phyloP scores from a whole-genome alignment of 306 rosid genomes.

The Ormosia semicastrata region DNA sequence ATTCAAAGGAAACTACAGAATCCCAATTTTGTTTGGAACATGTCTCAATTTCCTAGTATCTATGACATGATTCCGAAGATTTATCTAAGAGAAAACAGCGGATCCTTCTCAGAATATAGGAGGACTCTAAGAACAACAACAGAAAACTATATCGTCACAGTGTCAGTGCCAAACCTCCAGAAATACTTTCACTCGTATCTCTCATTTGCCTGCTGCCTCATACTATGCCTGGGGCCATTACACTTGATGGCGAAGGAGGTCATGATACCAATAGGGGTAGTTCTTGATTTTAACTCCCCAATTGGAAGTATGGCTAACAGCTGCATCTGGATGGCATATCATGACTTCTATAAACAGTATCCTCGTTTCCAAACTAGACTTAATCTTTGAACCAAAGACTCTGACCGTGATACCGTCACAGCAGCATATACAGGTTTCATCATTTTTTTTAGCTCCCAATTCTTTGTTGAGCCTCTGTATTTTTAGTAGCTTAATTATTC shows the following conservation, averaged over 20 bases:
- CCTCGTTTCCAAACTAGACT: slow-evolving; percentile 21
- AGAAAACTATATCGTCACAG: not conserved
- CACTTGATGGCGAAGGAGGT: slow-evolving; percentile 1
- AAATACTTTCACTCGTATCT: not conserved
- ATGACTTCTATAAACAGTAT: slow-evolving; percentile 27
- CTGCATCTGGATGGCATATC: slow-evolving; percentile 29
- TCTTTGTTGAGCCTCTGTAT: not conserved
- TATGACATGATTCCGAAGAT: not conserved
- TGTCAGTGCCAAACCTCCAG: not conserved
- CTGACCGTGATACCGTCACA: slow-evolving; percentile 12
- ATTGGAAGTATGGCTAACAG: slow-evolving; percentile 17
- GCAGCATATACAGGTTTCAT: slow-evolving; percentile 32
- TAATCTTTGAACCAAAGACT: not conserved
- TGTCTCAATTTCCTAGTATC: not conserved
- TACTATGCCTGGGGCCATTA: not conserved
- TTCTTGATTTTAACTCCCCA: slow-evolving; percentile 28
- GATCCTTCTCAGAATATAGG: not conserved
- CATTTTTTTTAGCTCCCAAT: not conserved
- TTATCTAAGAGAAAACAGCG: not conserved
- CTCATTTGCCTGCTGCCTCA: not conserved
- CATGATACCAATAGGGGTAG: slow-evolving; percentile 25
- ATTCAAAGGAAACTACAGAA: not conserved
- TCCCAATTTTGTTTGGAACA: not conserved
- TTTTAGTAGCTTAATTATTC: not conserved
- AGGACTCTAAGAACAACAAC: not conserved